Evolutionary conservation across 192 early-diverging fungal genomes (phyloP), one percentile per base, ranked within the genome.

Genomic region (Obelidium mucronatum): DNA sequence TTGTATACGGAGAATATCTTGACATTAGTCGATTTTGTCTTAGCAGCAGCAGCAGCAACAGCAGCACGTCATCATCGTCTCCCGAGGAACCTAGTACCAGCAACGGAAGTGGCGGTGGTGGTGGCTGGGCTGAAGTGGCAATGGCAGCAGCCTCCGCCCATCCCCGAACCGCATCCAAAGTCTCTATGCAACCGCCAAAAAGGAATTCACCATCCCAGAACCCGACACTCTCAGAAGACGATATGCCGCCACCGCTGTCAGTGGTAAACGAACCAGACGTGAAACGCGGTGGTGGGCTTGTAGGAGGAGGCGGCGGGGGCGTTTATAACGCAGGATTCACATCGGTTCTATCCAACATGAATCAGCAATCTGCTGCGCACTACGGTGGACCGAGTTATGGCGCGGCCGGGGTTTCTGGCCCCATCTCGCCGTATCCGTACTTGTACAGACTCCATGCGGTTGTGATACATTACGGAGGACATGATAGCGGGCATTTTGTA

Each of bases 401-500:
- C 66, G 66, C 30, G n/a, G n/a, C n/a, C n/a, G n/a, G n/a, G n/a
- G n/a, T n/a, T n/a, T n/a, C n/a, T n/a, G n/a, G n/a, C n/a, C n/a
- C n/a, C n/a, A n/a, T n/a, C n/a, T n/a, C n/a, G n/a, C n/a, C n/a
- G 44, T 78, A 80, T 51, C 73, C 76, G 26, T 76, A 82, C 54
- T 56, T 82, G 30, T 98, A 97, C 75, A 87, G 87, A 11, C 82
- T 98, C 19, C 85, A 80, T 35, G 88, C 94, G 11, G 91, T 96
- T 3, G 90, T 98, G 30, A 84, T 95, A 1, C 97, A 98, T 75
- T 83, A 89, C 31, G 97, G 97, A 4, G 83, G 80, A 1, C 97
- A 98, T 79, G 87, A 96, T 44, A 91, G 88, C 2, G 97, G 97
- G 5, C 97, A 98, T 68, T 98, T 94, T 87, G 87, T 93, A 34